Percentiles rank a stretch among this genome's conserved stretches.
These are phyloP conservation scores for Acanthamoeba castellanii DNA, from an alignment of 208 protist genomes.

Conservation along the genomic window DNA sequence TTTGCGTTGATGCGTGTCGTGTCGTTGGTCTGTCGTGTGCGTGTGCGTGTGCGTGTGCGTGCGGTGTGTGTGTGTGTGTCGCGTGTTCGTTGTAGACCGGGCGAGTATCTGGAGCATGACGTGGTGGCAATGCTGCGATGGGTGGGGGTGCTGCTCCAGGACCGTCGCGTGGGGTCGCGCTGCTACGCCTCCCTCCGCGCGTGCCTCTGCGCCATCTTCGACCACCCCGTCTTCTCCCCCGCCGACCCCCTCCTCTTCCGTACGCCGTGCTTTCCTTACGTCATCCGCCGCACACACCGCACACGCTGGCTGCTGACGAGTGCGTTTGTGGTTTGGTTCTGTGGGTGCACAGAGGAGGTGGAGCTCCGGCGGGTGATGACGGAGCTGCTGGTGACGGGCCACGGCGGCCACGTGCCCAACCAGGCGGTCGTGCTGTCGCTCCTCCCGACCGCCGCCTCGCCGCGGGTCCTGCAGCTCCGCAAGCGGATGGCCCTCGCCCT, in stretches of 20 bases:
- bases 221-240: background rate
- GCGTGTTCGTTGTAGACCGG: background rate
- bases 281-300: too few relatives aligned
- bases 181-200: background rate
- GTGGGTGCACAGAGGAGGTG: background rate
- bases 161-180: background rate
- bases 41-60: too few relatives aligned
- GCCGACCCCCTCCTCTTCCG: background rate
- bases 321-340: too few relatives aligned
- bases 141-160: background rate
- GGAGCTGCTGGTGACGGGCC: background rate
- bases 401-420: background rate
- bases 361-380: background rate
- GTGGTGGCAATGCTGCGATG: background rate
- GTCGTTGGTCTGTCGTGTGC: background rate
- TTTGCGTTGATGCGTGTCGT: too few relatives aligned
- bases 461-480: background rate
- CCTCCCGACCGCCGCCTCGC: background rate
- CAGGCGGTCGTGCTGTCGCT: background rate
- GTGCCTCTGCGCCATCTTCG: background rate
- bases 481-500: background rate
- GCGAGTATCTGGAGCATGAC: background rate
- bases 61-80: background rate
- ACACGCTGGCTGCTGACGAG: too few relatives aligned
- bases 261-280: background rate